A percentile compares a stretch with the other conserved stretches of the same genome.
phyloP scores from a whole-genome alignment of 1,284 basidiomycete genomes.

The Puccinia novopanici region DNA sequence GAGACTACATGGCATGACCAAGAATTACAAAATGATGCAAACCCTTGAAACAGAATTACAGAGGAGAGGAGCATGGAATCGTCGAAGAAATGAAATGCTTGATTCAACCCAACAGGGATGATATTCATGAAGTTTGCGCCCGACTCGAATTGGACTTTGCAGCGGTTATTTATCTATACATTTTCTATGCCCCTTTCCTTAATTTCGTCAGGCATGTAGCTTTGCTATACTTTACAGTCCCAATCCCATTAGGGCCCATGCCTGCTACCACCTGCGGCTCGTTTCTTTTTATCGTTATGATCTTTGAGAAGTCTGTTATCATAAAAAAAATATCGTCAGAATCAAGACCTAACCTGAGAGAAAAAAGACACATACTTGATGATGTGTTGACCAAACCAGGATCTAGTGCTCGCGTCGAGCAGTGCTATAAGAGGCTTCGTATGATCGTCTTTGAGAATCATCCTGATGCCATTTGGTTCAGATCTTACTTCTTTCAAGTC shows the following conservation, averaged over 20 bases:
- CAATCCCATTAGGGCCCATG: constrained; percentile 2
- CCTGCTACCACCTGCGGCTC: constrained; percentile 32
- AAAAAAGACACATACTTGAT: constrained; percentile 54
- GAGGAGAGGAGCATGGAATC: background rate
- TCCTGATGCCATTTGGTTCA: constrained; percentile 83
- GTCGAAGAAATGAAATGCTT: background rate
- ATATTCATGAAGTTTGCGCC: background rate
- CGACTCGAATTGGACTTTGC: background rate
- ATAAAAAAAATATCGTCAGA: background rate
- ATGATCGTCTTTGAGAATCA: constrained; percentile 67
- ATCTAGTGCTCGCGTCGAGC: constrained; percentile 62
- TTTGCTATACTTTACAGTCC: background rate
- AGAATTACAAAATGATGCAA: background rate
- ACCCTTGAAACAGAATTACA: background rate
- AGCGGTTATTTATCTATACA: background rate
- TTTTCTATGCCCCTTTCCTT: background rate
- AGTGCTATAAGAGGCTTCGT: constrained; percentile 65
- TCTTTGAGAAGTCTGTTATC: constrained; percentile 29
- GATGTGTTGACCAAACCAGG: constrained; percentile 66
- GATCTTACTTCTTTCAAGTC: constrained; percentile 84
- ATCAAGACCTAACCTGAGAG: background rate
- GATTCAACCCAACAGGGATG: background rate
- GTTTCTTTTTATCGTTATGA: constrained; percentile 34
- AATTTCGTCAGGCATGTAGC: background rate
- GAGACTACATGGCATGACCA: background rate